Evolutionary conservation across 2,329 filamentous ascomycete genomes (phyloP), one percentile per base, ranked within the genome.

Genomic region (Aspergillus latus): DNA sequence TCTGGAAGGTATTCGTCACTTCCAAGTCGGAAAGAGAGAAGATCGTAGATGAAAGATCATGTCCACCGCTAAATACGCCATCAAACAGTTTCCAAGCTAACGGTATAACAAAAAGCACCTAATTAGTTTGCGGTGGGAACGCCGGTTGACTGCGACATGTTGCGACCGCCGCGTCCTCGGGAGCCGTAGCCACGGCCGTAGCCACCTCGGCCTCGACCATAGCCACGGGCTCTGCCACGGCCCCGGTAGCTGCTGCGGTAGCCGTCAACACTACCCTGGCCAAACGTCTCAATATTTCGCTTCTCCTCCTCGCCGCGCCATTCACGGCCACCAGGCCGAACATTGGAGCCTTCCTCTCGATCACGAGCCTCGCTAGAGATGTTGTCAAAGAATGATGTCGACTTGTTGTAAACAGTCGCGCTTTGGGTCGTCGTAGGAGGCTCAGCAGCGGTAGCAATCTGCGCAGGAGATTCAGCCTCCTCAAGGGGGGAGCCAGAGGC

Each of bases 271-370:
- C 92, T 97, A 52, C 92, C 92, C 73, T 97, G 92, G 7, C 94
- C 94, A 65, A 99, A 99, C 0, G 94, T 99, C 77, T 99, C 94
- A 69, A 99, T 89, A 72, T 97, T 97, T 78, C 91, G 92, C 73
- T 88, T 91, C 72, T 96, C 90, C 72, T 97, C 94, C 73, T 97
- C 92, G 39, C 87, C 88, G 52, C 94, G 87, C 86, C 94, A 95
- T 72, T 96, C 91, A 47, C 89, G 86, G 32, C 91, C 92, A 56
- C 88, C 88, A n/a, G 85, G 81, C 71, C 86, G 85, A 60, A 85
- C 82, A 42, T 80, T 71, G 32, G 74, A 80, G 39, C 86, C 87
- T 59, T 93, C 90, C 50, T 90, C 86, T 43, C 94, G 86, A 63
- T 99, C 94, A 73, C 89, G 95, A 60, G 90, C 84, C 72, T 99